A percentile compares a stretch with the other conserved stretches of the same genome.
phyloP scores from a whole-genome alignment of 139 green algal species.

The Micractinium sp. region DNA sequence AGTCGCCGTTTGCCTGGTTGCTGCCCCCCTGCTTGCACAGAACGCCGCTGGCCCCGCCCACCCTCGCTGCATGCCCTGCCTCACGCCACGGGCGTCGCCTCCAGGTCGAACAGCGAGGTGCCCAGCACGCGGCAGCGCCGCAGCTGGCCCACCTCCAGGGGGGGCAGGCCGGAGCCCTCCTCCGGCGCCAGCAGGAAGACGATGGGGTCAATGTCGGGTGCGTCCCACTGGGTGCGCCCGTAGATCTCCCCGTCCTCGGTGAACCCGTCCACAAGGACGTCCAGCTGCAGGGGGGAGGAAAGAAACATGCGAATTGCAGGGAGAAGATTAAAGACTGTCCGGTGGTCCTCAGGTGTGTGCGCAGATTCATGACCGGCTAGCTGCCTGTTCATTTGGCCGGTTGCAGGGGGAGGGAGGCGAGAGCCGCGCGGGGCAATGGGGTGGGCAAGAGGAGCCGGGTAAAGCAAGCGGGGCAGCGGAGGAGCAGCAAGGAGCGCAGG shows the following conservation, averaged over 20 bases:
- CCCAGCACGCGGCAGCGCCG: conserved; percentile 66
- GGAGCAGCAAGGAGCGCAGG: background rate
- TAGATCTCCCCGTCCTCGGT: conserved; percentile 81
- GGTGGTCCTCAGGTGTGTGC: too few species aligned
- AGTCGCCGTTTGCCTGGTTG: too few species aligned
- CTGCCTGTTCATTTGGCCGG: too few species aligned
- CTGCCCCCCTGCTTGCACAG: background rate
- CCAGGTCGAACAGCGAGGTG: conserved; percentile 81
- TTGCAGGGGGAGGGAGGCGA: too few species aligned
- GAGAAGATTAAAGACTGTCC: too few species aligned
- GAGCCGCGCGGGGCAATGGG: too few species aligned
- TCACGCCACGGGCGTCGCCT: conserved; percentile 71
- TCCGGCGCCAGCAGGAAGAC: conserved; percentile 74
- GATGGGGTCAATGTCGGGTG: conserved; percentile 80
- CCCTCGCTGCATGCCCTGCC: background rate
- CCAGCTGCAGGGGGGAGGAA: conserved; percentile 36
- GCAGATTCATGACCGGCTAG: too few species aligned
- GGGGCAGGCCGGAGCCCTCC: conserved; percentile 18
- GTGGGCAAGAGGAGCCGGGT: background rate
- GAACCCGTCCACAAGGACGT: conserved; percentile 78
- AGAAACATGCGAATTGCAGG: background rate
- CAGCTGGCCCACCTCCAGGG: conserved; percentile 72
- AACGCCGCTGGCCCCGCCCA: background rate
- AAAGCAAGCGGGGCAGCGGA: background rate
- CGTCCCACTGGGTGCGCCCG: conserved; percentile 70